phyloP scores from a whole-genome alignment of 495 filamentous ascomycete species.

The Haplographium delicatum region DNA sequence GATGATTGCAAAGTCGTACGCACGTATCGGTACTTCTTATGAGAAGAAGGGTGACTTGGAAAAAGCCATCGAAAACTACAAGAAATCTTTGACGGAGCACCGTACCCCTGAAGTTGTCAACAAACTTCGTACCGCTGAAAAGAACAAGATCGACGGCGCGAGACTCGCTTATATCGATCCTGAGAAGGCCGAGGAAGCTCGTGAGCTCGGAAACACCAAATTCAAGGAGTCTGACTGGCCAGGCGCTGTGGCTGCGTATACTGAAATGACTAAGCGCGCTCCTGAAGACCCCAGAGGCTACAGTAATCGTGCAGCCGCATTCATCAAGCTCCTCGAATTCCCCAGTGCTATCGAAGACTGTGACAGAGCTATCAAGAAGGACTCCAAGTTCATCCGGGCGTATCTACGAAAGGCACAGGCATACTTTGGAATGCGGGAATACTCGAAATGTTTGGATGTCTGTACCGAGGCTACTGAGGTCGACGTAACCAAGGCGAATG shows the following conservation, averaged over 20 bases:
- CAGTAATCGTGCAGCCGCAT: slow-evolving; percentile 93
- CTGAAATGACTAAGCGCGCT: slow-evolving; percentile 94
- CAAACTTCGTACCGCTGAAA: slow-evolving; percentile 92
- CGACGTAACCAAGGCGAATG: slow-evolving; percentile 66
- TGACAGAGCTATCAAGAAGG: slow-evolving; percentile 81
- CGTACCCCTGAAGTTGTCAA: slow-evolving; percentile 88
- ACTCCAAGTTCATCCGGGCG: slow-evolving; percentile 89
- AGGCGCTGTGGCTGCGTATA: slow-evolving; percentile 89
- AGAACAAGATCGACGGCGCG: slow-evolving; percentile 72
- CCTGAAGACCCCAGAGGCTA: slow-evolving; percentile 92
- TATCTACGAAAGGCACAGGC: slow-evolving; percentile 94
- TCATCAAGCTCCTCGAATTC: slow-evolving; percentile 94
- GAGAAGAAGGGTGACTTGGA: slow-evolving; percentile 80
- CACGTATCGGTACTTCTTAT: slow-evolving; percentile 82
- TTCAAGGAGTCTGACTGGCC: slow-evolving; percentile 98
- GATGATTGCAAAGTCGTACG: slow-evolving; percentile 92
- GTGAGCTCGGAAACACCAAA: slow-evolving; percentile 88
- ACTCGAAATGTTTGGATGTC: slow-evolving; percentile 85
- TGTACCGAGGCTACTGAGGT: slow-evolving; percentile 75
- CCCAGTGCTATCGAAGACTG: slow-evolving; percentile 91
- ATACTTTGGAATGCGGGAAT: slow-evolving; percentile 93
- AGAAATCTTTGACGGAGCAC: slow-evolving; percentile 92
- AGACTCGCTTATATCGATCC: slow-evolving; percentile 83
- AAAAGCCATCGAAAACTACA: slow-evolving; percentile 83
- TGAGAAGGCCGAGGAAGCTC: slow-evolving; percentile 88